Evolutionary conservation across 257 asterid genomes (phyloP), one percentile per base, ranked within the genome.

Genomic region (Misopates orontium): DNA sequence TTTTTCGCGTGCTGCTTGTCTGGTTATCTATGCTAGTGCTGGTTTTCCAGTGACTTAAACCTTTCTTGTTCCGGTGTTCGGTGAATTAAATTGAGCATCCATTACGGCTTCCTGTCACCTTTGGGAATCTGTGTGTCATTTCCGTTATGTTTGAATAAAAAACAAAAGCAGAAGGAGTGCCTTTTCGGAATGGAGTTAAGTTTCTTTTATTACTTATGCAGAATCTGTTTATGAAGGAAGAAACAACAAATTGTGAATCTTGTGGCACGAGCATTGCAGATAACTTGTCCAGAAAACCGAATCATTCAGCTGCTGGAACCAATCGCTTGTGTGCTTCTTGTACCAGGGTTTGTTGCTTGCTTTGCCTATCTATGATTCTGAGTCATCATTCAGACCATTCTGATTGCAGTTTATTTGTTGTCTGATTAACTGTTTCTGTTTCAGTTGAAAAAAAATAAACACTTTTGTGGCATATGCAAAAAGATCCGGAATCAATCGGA

Each of bases 381-480:
- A 50, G 64, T 83, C 62, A 52, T 75, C 49, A 21, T 75, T 22
- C 67, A 62, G 62, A 54, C 42, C 45, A 52, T 68, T 45, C 44
- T 31, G 36, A 36, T 68, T 15, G 64, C 58, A 16, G 49, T 57
- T 56, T 65, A 14, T 56, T 56, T 66, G 52, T 67, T 52, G 75
- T 66, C 60, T 66, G n/a, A 50, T 50, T 75, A 20, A 40, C 69
- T 23, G 76, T 74, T 75, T 49, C 69, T 56, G 52, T 77, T 75
- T 68, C 88, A 94, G 99, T 76, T 86, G 78, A 94, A 88, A 78
- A 94, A 90, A 69, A 79, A 72, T 68, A 94, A 87, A 74, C 96
- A 94, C 74, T 94, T 62, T 67, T 94, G 99, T 76, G 94, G 91
- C 75, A 82, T 94, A 78, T 94, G 99, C 95, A 90, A 94, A 79